These are phyloP conservation scores for Pholiota molesta DNA, from an alignment of 768 basidiomycete species.

Conservation along the genomic window DNA sequence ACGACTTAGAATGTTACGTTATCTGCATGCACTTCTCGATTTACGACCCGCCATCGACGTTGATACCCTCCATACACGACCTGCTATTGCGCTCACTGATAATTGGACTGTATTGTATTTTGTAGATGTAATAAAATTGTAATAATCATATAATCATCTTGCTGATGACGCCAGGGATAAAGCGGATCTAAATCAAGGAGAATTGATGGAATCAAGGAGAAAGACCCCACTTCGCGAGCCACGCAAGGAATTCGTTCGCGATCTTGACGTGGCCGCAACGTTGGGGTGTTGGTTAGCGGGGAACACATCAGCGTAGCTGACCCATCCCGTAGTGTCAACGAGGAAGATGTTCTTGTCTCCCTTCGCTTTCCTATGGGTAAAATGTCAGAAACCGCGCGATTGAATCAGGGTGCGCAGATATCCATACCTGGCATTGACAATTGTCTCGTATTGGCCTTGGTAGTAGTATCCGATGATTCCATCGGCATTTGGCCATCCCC, in stretches of 20 bases:
- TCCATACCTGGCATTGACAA: slow-evolving; percentile 43
- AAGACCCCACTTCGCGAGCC: slow-evolving; percentile 52
- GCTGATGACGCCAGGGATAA: background rate
- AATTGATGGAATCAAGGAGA: slow-evolving; percentile 6
- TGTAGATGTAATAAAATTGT: background rate
- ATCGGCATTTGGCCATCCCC: slow-evolving; percentile 60
- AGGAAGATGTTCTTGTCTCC: slow-evolving; percentile 54
- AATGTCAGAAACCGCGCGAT: background rate
- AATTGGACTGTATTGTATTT: background rate
- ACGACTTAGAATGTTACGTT: slow-evolving; percentile 21
- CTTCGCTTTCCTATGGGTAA: slow-evolving; percentile 30
- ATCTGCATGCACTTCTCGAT: background rate
- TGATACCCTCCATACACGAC: slow-evolving; percentile 3
- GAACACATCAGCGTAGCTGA: slow-evolving; percentile 52
- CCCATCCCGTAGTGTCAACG: slow-evolving; percentile 61
- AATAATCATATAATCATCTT: background rate
- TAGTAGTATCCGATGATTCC: slow-evolving; percentile 50
- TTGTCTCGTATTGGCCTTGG: slow-evolving; percentile 45
- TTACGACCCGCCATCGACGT: background rate
- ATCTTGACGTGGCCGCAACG: slow-evolving; percentile 47
- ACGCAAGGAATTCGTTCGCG: slow-evolving; percentile 45
- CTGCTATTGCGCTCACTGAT: background rate
- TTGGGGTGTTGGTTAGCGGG: slow-evolving; percentile 53
- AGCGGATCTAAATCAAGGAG: slow-evolving; percentile 3
- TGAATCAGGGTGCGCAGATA: background rate